Percentiles rank a stretch among this genome's conserved stretches.
Evolutionary conservation across 345 rosid genomes (phyloP).

Genomic region (Luvunga scandens): DNA sequence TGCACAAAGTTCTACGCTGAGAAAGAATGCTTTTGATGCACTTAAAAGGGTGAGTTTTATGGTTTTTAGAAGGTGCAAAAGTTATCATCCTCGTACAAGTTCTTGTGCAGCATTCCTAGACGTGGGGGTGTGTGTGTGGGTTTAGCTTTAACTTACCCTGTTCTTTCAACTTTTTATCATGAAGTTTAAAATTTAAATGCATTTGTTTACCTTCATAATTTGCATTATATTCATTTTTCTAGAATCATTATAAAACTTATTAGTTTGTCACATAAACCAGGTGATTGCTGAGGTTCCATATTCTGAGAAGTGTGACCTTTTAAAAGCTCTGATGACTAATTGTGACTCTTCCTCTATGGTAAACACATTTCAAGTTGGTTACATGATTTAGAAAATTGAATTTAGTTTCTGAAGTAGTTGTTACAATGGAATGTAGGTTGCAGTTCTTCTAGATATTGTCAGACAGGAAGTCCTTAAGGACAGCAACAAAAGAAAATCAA

Average conservation of each 20-base stretch:
- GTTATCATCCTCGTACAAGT: neutral
- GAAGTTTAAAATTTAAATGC: neutral
- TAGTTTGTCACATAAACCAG: conserved; percentile 36
- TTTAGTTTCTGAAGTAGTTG: conserved; percentile 12
- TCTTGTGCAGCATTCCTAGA: neutral
- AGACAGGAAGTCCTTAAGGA: conserved; percentile 51
- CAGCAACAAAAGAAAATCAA: conserved; percentile 24
- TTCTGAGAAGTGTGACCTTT: conserved; percentile 53
- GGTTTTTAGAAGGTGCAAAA: neutral
- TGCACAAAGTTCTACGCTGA: conserved; percentile 48
- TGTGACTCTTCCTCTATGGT: conserved; percentile 84
- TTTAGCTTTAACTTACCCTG: neutral
- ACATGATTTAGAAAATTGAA: conserved; percentile 5
- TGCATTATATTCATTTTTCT: neutral
- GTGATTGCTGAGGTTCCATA: conserved; percentile 72
- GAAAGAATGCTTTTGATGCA: conserved; percentile 71
- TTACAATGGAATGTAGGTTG: conserved; percentile 47
- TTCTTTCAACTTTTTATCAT: neutral
- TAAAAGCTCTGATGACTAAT: conserved; percentile 57
- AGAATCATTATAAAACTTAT: neutral
- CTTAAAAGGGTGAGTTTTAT: conserved; percentile 57
- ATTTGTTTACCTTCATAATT: neutral
- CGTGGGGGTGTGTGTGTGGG: neutral
- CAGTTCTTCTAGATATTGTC: conserved; percentile 73
- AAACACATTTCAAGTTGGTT: conserved; percentile 19